A percentile compares a stretch with the other conserved stretches of the same genome.
Conservation (phyloP, 129 eudicot genomes). For the Escallonia rubra region DNA sequence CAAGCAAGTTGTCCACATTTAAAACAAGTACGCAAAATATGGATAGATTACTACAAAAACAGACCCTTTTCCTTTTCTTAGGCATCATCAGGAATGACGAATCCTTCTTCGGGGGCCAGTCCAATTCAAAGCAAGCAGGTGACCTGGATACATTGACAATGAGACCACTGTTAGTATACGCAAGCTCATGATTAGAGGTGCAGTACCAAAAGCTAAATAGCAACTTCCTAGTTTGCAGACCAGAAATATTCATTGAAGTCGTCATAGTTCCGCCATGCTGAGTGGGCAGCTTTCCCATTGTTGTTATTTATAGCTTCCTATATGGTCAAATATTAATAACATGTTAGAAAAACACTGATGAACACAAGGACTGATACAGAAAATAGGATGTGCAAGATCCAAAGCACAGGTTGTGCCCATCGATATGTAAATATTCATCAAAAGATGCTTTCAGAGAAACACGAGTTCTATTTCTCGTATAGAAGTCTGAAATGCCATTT, state of each 20-base stretch:
- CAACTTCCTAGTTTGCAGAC: conserved; percentile 24
- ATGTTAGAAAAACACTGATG: no score
- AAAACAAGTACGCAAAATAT: no score
- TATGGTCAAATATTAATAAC: neutral
- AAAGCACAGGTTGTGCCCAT: no score
- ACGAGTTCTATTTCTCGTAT: no score
- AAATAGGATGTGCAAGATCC: no score
- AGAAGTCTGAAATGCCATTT: no score
- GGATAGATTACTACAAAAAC: conserved; percentile 19
- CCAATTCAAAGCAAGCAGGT: conserved; percentile 73
- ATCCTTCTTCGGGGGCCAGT: conserved; percentile 78
- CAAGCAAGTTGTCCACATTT: no score
- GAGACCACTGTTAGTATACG: neutral
- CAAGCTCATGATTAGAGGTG: neutral
- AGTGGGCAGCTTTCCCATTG: conserved; percentile 93
- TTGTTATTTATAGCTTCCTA: conserved; percentile 86
- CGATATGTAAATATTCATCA: no score
- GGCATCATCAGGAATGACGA: conserved; percentile 72
- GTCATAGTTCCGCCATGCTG: conserved; percentile 95
- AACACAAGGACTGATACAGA: no score
- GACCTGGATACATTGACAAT: conserved; percentile 53
- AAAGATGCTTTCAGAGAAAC: no score
- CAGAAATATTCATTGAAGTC: conserved; percentile 99
- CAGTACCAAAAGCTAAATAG: neutral
- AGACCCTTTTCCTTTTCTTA: conserved; percentile 63